A percentile compares a stretch with the other conserved stretches of the same genome.
These are phyloP conservation scores for Biscutella laevigata DNA, from an alignment of 441 rosid species.

Conservation along the genomic window DNA sequence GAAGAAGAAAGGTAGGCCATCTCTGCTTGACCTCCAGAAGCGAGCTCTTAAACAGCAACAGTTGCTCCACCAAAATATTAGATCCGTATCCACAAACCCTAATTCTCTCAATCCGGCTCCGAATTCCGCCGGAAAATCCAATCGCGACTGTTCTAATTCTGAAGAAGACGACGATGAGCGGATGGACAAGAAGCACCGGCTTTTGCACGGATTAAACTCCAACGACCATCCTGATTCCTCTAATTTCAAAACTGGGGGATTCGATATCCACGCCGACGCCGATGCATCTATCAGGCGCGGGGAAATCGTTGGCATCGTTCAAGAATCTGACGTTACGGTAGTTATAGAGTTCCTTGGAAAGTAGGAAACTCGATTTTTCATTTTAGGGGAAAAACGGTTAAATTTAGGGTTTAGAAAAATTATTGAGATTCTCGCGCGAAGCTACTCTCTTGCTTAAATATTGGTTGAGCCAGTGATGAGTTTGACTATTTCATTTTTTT, in stretches of 20 bases:
- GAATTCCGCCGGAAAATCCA: slow-evolving; percentile 33
- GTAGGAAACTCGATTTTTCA: background rate
- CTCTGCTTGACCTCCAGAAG: slow-evolving; percentile 73
- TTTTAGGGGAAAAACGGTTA: background rate
- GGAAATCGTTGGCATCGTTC: slow-evolving; percentile 24
- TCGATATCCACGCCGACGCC: slow-evolving; percentile 22
- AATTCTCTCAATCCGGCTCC: slow-evolving; percentile 20
- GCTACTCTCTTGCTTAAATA: slow-evolving; percentile 27
- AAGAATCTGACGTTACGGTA: slow-evolving; percentile 58
- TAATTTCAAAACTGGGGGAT: slow-evolving; percentile 20
- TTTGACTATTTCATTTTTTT: slow-evolving; percentile 41
- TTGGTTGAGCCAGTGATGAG: slow-evolving; percentile 27
- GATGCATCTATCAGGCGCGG: slow-evolving; percentile 30
- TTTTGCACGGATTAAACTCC: slow-evolving; percentile 51
- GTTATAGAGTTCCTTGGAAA: background rate
- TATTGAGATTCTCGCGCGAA: slow-evolving; percentile 39
- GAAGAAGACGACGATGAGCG: slow-evolving; percentile 63
- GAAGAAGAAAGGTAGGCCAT: slow-evolving; percentile 94
- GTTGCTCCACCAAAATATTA: slow-evolving; percentile 31
- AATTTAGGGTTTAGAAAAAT: background rate
- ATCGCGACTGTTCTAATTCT: slow-evolving; percentile 34
- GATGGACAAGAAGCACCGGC: slow-evolving; percentile 52
- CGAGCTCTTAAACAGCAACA: slow-evolving; percentile 73
- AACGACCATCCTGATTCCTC: slow-evolving; percentile 17
- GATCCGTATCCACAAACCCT: slow-evolving; percentile 44